These are phyloP conservation scores for Trichoderma oligosporum DNA, from an alignment of 2,329 filamentous ascomycete species.

Conservation along the genomic window DNA sequence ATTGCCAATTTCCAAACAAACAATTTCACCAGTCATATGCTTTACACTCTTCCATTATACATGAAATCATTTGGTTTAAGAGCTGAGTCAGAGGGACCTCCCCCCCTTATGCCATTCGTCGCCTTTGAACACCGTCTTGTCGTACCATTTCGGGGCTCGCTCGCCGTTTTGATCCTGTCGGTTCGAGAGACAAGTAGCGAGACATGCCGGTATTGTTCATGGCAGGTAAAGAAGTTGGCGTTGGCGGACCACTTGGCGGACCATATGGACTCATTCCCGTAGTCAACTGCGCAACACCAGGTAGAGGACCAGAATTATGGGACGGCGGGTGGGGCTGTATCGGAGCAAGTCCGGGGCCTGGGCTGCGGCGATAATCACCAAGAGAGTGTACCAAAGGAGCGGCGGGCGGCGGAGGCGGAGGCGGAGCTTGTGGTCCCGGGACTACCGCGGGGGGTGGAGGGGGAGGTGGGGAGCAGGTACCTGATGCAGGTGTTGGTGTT, in stretches of 20 bases:
- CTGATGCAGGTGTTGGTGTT: slow-evolving; percentile 29
- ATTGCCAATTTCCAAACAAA: not conserved
- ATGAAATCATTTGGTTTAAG: not conserved
- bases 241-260: slow-evolving; percentile 15
- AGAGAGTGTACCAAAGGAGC: slow-evolving; percentile 11
- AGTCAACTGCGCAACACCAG: slow-evolving; percentile 60
- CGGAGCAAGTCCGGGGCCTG: slow-evolving; percentile 48
- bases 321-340: slow-evolving; percentile 45
- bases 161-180: slow-evolving; percentile 48
- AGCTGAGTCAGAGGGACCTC: not conserved
- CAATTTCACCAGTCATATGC: not conserved
- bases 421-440: slow-evolving; percentile 24
- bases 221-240: slow-evolving; percentile 12
- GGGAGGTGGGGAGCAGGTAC: slow-evolving; percentile 18
- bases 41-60: not conserved
- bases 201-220: slow-evolving; percentile 20
- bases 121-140: slow-evolving; percentile 45
- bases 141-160: slow-evolving; percentile 46
- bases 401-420: slow-evolving; percentile 25
- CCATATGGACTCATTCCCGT: slow-evolving; percentile 59
- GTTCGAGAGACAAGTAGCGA: slow-evolving; percentile 37
- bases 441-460: slow-evolving; percentile 2
- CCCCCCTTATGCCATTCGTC: slow-evolving; percentile 34
- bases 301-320: slow-evolving; percentile 47
- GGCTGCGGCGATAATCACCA: slow-evolving; percentile 32